A percentile compares a stretch with the other conserved stretches of the same genome.
These are phyloP conservation scores for Geotrichum australiense DNA, from an alignment of 1,139 yeast genomes.

Conservation along the genomic window DNA sequence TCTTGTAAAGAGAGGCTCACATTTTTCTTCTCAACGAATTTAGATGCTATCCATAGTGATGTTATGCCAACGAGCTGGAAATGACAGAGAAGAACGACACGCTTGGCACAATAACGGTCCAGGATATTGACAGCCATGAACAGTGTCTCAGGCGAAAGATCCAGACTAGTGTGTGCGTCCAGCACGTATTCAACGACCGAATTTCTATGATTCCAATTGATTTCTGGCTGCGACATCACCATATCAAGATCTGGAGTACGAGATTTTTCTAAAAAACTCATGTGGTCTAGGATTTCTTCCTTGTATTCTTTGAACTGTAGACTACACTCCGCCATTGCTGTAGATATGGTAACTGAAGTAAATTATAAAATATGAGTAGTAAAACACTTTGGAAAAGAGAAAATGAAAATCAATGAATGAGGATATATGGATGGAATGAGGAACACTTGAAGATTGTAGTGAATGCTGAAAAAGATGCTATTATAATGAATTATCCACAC, in stretches of 20 bases:
- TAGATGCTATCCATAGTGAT: constrained; percentile 83
- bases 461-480: too few species aligned
- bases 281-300: constrained; percentile 3
- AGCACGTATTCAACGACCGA: constrained; percentile 72
- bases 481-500: too few species aligned
- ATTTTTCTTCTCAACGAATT: constrained; percentile 84
- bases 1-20: constrained; percentile 76
- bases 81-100: constrained; percentile 72
- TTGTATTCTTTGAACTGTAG: constrained; percentile 1
- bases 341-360: too few species aligned
- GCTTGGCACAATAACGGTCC: constrained; percentile 81
- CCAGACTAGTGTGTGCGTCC: constrained; percentile 72
- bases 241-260: constrained; percentile 39
- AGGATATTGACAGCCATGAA: constrained; percentile 80
- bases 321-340: constrained; percentile 3
- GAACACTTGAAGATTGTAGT: too few species aligned
- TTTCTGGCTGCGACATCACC: constrained; percentile 88
- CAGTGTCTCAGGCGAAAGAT: constrained; percentile 79
- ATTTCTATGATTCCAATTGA: constrained; percentile 90
- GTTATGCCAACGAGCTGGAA: constrained; percentile 88
- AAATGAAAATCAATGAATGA: too few species aligned
- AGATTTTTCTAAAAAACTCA: background rate
- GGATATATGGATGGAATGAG: too few species aligned
- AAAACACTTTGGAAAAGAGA: too few species aligned
- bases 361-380: too few species aligned